Evolutionary conservation across 1,284 basidiomycete species (phyloP).

Genomic region (Rhodotorula sp.): DNA sequence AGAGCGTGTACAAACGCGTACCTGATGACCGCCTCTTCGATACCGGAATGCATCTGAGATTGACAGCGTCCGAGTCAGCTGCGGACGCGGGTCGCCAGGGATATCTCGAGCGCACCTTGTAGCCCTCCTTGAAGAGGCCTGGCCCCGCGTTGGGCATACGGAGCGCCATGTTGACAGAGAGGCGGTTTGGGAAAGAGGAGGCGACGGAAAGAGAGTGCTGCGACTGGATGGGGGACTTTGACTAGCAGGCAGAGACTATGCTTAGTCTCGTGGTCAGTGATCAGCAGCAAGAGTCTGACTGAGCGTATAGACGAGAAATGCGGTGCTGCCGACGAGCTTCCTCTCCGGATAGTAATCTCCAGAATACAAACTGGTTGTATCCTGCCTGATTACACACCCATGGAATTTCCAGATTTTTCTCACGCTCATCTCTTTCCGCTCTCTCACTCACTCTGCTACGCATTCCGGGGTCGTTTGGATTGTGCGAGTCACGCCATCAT

Average conservation of each 20-base stretch:
- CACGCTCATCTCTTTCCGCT: neutral
- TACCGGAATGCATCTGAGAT: conserved; percentile 42
- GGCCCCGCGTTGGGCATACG: conserved; percentile 28
- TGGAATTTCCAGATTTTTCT: neutral
- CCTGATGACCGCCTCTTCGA: conserved; percentile 48
- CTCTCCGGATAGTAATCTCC: no score
- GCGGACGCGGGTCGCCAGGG: neutral
- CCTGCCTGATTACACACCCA: no score
- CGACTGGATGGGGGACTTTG: no score
- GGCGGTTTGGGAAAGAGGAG: neutral
- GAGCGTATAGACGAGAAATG: no score
- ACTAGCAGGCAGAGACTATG: no score
- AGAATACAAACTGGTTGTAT: no score
- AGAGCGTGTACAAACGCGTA: conserved; percentile 7
- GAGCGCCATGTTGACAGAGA: conserved; percentile 21
- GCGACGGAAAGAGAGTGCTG: neutral
- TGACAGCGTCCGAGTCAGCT: neutral
- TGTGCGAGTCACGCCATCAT: neutral
- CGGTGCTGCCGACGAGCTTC: no score
- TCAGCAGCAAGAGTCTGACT: no score
- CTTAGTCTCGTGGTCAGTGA: no score
- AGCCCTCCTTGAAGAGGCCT: conserved; percentile 45
- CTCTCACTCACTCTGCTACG: no score
- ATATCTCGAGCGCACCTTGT: conserved; percentile 26
- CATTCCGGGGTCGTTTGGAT: neutral